Conservation (phyloP, 2,329 filamentous ascomycete species). For the Harringtonia lauricola region DNA sequence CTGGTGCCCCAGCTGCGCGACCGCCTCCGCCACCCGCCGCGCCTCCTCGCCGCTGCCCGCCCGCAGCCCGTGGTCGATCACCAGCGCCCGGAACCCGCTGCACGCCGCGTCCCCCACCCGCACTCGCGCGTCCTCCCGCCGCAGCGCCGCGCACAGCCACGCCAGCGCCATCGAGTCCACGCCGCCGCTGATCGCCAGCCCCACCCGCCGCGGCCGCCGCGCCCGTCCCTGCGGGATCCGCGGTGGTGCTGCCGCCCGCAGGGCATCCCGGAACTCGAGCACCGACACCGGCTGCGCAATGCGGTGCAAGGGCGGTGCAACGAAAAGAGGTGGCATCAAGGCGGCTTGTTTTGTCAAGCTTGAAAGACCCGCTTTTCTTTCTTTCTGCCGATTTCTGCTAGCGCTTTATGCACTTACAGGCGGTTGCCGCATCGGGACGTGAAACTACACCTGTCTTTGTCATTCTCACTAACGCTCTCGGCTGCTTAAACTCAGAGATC, state of each 20-base stretch:
- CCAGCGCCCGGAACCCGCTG: constrained; percentile 28
- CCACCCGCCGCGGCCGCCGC: constrained; percentile 25
- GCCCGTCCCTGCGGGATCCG: constrained; percentile 31
- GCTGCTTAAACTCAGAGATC: too few species aligned
- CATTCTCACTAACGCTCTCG: too few species aligned
- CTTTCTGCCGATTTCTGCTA: too few species aligned
- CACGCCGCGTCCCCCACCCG: constrained; percentile 35
- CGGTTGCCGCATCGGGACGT: too few species aligned
- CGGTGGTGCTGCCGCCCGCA: constrained; percentile 35
- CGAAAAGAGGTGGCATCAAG: too few species aligned
- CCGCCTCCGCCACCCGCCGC: constrained; percentile 26
- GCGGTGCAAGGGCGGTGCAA: neutral
- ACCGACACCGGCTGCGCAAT: neutral
- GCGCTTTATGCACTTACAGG: too few species aligned
- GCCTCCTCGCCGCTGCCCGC: constrained; percentile 42
- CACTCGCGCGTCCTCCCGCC: constrained; percentile 20
- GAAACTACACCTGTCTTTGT: too few species aligned
- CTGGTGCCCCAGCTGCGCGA: constrained; percentile 23
- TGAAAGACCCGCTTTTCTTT: too few species aligned
- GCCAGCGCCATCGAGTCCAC: constrained; percentile 97
- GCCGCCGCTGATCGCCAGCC: constrained; percentile 79
- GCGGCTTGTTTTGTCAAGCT: too few species aligned
- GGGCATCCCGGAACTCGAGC: constrained; percentile 33
- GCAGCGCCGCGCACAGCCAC: constrained; percentile 49
- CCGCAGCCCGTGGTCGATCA: constrained; percentile 49